phyloP scores from a whole-genome alignment of 208 protist species.

The Acanthamoeba castellanii region DNA sequence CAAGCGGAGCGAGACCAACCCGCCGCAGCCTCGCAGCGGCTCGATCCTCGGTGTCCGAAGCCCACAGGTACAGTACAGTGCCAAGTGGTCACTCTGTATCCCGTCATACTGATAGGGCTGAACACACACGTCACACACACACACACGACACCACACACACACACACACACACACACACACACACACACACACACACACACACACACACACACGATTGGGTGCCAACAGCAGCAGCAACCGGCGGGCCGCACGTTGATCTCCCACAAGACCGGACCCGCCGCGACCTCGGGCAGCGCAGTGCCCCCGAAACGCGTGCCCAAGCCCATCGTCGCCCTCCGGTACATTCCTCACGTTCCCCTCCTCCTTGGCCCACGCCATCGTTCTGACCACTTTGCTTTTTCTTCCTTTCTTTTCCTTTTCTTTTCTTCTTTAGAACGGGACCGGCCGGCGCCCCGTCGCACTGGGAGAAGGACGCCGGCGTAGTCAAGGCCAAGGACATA shows the following conservation, averaged over 20 bases:
- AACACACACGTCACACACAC: too few species aligned
- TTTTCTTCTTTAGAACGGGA: background rate
- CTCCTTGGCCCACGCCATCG: background rate
- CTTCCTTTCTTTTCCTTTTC: background rate
- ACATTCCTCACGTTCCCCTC: background rate
- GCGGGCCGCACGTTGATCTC: background rate
- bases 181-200: background rate
- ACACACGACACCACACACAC: too few species aligned
- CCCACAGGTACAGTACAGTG: too few species aligned
- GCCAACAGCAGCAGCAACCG: background rate
- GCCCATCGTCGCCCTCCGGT: background rate
- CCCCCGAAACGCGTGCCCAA: background rate
- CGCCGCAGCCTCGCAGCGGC: too few species aligned
- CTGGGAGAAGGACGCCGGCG: background rate
- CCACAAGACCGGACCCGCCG: conserved; percentile 13
- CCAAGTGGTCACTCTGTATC: too few species aligned
- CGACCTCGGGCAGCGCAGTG: background rate
- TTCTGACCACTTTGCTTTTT: background rate
- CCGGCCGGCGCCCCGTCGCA: background rate
- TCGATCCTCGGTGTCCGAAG: too few species aligned
- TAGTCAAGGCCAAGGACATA: conserved; percentile 2
- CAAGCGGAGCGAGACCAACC: background rate
- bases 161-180: background rate
- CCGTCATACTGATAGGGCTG: too few species aligned
- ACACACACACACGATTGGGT: background rate